phyloP scores from a whole-genome alignment of 2,329 filamentous ascomycete genomes.

The Sclerotinia glacialis region DNA sequence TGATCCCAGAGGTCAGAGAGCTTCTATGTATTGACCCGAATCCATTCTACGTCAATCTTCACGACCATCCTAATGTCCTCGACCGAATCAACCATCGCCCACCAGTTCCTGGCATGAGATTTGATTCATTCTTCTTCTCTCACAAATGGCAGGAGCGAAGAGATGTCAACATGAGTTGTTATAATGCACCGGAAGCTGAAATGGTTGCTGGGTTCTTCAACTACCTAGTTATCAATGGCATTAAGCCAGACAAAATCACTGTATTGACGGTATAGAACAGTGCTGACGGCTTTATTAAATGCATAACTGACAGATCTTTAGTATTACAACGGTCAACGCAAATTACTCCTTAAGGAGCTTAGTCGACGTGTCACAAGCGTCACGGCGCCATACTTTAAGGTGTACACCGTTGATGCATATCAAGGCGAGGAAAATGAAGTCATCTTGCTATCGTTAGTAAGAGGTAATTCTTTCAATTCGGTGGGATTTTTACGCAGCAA shows the following conservation, averaged over 20 bases:
- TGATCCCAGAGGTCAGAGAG: slow-evolving; percentile 66
- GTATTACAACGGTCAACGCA: slow-evolving; percentile 84
- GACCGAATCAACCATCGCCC: slow-evolving; percentile 50
- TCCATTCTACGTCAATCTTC: slow-evolving; percentile 59
- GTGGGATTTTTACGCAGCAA: slow-evolving; percentile 72
- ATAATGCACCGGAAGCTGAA: slow-evolving; percentile 68
- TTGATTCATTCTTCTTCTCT: slow-evolving; percentile 59
- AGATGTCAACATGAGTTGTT: slow-evolving; percentile 62
- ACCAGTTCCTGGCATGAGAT: slow-evolving; percentile 60
- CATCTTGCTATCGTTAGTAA: slow-evolving; percentile 74
- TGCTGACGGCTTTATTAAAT: neutral
- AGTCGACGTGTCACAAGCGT: slow-evolving; percentile 43
- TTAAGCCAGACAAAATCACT: slow-evolving; percentile 62
- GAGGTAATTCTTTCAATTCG: slow-evolving; percentile 56
- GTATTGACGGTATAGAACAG: slow-evolving; percentile 57
- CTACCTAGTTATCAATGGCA: slow-evolving; percentile 69
- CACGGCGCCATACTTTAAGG: slow-evolving; percentile 45
- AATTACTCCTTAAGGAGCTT: slow-evolving; percentile 53
- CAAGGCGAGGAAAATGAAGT: slow-evolving; percentile 90
- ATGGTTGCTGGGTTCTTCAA: slow-evolving; percentile 73
- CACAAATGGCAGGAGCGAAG: slow-evolving; percentile 64
- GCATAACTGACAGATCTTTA: slow-evolving; percentile 16
- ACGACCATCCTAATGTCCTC: slow-evolving; percentile 57
- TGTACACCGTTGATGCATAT: slow-evolving; percentile 83
- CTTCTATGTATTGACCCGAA: slow-evolving; percentile 45